Evolutionary conservation across 83 land plant species (phyloP).

Genomic region (Larix sibirica): DNA sequence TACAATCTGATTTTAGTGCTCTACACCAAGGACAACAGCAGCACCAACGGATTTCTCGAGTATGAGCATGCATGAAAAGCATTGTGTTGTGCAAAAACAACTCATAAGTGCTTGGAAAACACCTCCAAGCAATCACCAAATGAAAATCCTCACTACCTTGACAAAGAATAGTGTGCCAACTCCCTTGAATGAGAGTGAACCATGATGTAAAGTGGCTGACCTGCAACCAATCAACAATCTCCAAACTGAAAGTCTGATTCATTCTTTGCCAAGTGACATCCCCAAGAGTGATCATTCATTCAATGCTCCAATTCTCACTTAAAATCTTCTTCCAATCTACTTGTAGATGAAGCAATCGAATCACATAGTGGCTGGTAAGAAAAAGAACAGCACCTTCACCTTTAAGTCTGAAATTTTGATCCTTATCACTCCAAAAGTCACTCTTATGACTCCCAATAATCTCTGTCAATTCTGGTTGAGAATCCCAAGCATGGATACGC

Average conservation of each 20-base stretch:
- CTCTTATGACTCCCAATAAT: background rate
- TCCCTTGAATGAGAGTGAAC: background rate
- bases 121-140: too few relatives aligned
- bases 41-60: too few relatives aligned
- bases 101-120: too few relatives aligned
- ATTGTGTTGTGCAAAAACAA: too few relatives aligned
- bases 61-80: too few relatives aligned
- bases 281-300: background rate
- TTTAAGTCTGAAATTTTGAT: too few relatives aligned
- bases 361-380: too few relatives aligned
- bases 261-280: background rate
- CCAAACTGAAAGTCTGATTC: background rate
- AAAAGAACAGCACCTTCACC: too few relatives aligned
- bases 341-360: too few relatives aligned
- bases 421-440: background rate
- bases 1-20: too few relatives aligned
- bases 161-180: background rate
- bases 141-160: background rate
- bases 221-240: background rate
- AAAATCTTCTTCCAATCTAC: too few relatives aligned
- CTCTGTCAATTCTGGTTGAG: background rate
- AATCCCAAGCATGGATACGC: background rate
- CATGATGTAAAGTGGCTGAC: background rate
- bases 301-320: background rate
- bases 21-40: too few relatives aligned